Base-by-base conservation (phyloP, 257 asterid species). In the Verbena officinalis region DNA sequence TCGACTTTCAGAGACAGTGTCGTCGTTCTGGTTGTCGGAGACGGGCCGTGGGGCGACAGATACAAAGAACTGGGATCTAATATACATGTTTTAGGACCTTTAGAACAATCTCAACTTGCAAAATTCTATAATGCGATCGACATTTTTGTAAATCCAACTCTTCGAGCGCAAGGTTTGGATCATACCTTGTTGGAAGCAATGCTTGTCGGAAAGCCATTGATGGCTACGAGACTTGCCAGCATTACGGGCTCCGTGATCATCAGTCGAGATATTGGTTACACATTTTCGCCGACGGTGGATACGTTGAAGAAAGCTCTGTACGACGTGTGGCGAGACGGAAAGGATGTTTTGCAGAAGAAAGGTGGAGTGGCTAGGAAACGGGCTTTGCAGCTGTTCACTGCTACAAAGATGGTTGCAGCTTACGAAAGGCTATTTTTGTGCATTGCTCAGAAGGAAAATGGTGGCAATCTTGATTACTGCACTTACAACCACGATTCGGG, bases 121-220 rank as follows among this genome's bases (percentile, higher is more conserved):
- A 53, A 55, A 27, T 86, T 89, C 64, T 89, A 89, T 61, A 89
- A 83, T 49, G 75, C 59, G 3, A 79, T 84, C 4, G 93, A 86
- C 50, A 59, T 84, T 12, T 83, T 86, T 8, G 81, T 89, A 6
- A 84, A 89, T 61, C 95, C 96, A 24, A 86, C 96, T 12, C 82
- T 89, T 53, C 77, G 95, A 43, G 93, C 93, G 23, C 95, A 89
- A 63, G 95, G 96, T 20, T 63, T 86, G 75, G 95, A 86, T 65
- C 96, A 89, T 53, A 89, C 96, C 3, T 58, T 89, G 55, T 44
- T 84, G 70, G 96, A 89, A 64, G 93, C 95, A 5, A 81, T 76
- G 74, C 83, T 86, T 19, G 83, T 85, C 0, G 95, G 91, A 59
- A 86, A 89, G 71, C 84, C 95, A 16, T 44, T 86, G 58, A 74